These are phyloP conservation scores for Colletotrichum zoysiae DNA, from an alignment of 2,329 filamentous ascomycete genomes.

Conservation along the genomic window DNA sequence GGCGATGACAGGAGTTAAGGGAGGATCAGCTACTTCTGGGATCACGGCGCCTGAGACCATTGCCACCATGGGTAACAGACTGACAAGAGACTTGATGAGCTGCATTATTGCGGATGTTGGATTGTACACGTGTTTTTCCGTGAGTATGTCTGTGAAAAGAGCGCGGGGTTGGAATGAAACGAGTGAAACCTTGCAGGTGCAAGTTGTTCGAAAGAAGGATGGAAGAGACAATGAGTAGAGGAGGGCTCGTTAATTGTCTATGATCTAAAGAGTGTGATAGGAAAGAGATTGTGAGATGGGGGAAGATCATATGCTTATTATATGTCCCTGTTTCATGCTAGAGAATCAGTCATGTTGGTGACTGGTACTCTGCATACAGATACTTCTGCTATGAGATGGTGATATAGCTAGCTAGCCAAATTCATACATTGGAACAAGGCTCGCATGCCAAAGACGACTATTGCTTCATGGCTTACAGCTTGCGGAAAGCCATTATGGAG, in stretches of 20 bases:
- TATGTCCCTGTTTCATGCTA: not conserved
- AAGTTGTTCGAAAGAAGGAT: constrained; percentile 2
- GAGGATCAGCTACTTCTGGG: not conserved
- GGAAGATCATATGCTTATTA: constrained; percentile 8
- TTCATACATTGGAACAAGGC: not conserved
- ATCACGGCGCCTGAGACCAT: not conserved
- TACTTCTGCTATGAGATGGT: not conserved
- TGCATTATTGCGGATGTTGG: constrained; percentile 1
- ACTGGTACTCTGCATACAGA: not conserved
- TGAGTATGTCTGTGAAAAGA: not conserved
- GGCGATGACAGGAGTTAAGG: not conserved
- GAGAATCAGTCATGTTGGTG: not conserved
- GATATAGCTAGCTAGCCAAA: not conserved
- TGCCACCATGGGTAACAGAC: constrained; percentile 1
- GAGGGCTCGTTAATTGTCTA: not conserved
- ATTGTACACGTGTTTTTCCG: not conserved
- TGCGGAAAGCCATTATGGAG: not conserved
- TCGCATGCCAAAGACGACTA: constrained; percentile 4
- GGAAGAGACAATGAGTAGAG: not conserved
- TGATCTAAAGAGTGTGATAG: constrained; percentile 16
- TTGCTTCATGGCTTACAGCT: not conserved
- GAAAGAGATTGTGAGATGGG: not conserved
- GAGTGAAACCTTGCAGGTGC: constrained; percentile 7
- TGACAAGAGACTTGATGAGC: constrained; percentile 14
- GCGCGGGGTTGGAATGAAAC: not conserved